Base-by-base conservation (phyloP, 2,329 filamentous ascomycete genomes). In the Xylariales sp. region DNA sequence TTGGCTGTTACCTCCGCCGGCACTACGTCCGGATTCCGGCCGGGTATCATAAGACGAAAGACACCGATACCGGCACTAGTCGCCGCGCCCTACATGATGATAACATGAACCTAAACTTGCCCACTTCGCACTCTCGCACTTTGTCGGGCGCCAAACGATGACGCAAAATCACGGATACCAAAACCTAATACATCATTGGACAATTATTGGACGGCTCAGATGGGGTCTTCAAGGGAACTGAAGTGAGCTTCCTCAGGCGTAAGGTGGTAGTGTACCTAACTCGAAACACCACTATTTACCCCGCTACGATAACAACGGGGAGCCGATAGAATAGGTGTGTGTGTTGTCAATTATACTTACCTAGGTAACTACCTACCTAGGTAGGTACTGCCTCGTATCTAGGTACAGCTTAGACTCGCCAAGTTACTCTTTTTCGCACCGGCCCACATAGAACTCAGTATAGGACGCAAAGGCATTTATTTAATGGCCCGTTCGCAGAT, bases 41-140 rank as follows among this genome's bases (percentile, higher is more conserved):
- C 62, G 62, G 57, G 18, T 1, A 28, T 60, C 23, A 23, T 18
- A 49, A 64, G 45, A 60, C 56, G 36, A 67, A 56, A 50, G 28
- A 46, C 48, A 58, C 66, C 66, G 66, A 68, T 68, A 68, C 62
- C 66, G 66, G 66, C 58, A 62, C 32, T 10, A 12, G 52, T 23
- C 46, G 30, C 56, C 49, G 32, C 62, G 53, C 62, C 57, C 53
- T 61, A 30, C 32, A 5, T 41, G 16, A 41, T 45, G 23, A 23
- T 23, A 23, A 53, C 48, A 53, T 52, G 39, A 61, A 49, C 41
- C 48, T 43, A 60, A 52, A n/a, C 41, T 45, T 12, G 48, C 9
- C 28, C 48, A 32, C 48, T 46, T 45, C 5, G 48, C 9, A 10
- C 48, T 16, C 48, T 46, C 54, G 50, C 53, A 45, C 34, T 39